Evolutionary conservation across 805 yeast genomes (phyloP).

Genomic region (Scheffersomyces coipomensis): DNA sequence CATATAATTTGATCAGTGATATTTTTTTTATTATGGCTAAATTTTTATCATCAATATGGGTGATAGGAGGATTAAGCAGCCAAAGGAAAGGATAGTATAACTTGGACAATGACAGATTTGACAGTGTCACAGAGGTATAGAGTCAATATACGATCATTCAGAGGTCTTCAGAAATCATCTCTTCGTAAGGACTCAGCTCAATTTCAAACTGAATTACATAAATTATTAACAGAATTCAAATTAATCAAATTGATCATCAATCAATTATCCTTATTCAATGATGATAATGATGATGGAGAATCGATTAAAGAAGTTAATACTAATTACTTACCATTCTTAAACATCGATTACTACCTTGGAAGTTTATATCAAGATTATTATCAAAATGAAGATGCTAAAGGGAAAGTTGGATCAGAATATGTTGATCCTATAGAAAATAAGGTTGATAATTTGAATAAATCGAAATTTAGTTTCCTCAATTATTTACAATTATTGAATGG

Average conservation of each 20-base stretch:
- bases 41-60: too few species aligned
- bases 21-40: too few species aligned
- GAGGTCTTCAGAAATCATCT: background rate
- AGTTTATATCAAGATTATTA: slow-evolving; percentile 12
- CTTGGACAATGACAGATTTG: too few species aligned
- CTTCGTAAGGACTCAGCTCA: slow-evolving; percentile 36
- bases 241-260: slow-evolving; percentile 44
- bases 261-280: slow-evolving; percentile 60
- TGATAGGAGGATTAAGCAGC: too few species aligned
- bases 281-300: slow-evolving; percentile 68
- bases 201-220: slow-evolving; percentile 37
- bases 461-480: slow-evolving; percentile 44
- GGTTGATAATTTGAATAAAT: slow-evolving; percentile 21
- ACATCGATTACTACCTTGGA: slow-evolving; percentile 59
- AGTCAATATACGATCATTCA: slow-evolving; percentile 1
- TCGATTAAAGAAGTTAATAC: slow-evolving; percentile 67
- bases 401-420: too few species aligned
- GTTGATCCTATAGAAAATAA: slow-evolving; percentile 19
- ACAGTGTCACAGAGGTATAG: slow-evolving; percentile 9
- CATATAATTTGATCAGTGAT: too few species aligned
- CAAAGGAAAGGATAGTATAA: too few species aligned
- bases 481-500: slow-evolving; percentile 46
- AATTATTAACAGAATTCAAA: slow-evolving; percentile 40
- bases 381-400: too few species aligned
- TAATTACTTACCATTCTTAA: slow-evolving; percentile 56